These are phyloP conservation scores for Mycena maculata DNA, from an alignment of 768 basidiomycete species.

Conservation along the genomic window DNA sequence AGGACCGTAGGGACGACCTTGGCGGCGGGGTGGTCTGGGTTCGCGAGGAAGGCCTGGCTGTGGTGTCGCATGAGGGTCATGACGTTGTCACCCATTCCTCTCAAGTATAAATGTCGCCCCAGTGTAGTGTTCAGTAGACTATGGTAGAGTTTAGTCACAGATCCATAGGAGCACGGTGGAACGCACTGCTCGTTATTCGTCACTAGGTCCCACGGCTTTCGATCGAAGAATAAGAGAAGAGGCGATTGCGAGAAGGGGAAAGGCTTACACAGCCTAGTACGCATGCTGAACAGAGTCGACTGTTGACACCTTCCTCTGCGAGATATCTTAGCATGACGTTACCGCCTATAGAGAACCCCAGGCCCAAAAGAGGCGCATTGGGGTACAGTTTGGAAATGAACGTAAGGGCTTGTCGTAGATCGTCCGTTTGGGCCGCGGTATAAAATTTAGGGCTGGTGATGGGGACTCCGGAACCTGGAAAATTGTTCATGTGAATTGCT, in stretches of 20 bases:
- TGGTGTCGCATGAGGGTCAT: constrained; percentile 67
- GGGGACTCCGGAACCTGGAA: constrained; percentile 83
- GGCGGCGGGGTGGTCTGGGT: constrained; percentile 60
- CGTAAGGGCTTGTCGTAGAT: constrained; percentile 83
- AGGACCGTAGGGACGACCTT: constrained; percentile 59
- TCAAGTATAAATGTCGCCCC: constrained; percentile 74
- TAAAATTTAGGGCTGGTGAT: constrained; percentile 87
- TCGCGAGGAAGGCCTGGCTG: constrained; percentile 55
- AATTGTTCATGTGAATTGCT: background rate
- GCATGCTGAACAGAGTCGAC: constrained; percentile 73
- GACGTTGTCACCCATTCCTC: constrained; percentile 83
- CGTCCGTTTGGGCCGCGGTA: constrained; percentile 91
- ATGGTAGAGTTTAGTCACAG: background rate
- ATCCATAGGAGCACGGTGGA: constrained; percentile 17
- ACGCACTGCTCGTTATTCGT: constrained; percentile 35
- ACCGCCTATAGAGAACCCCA: constrained; percentile 95
- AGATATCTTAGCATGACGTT: constrained; percentile 91
- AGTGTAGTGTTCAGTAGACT: constrained; percentile 69
- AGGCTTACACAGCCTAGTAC: constrained; percentile 80
- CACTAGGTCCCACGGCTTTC: constrained; percentile 64
- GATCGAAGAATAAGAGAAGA: constrained; percentile 23
- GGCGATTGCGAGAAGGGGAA: background rate
- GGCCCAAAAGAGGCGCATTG: constrained; percentile 81
- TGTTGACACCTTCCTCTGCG: constrained; percentile 80
- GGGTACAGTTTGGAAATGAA: constrained; percentile 82